Conservation (phyloP, 371 early-diverging fungal genomes). For the Basidiobolus meristosporus region DNA sequence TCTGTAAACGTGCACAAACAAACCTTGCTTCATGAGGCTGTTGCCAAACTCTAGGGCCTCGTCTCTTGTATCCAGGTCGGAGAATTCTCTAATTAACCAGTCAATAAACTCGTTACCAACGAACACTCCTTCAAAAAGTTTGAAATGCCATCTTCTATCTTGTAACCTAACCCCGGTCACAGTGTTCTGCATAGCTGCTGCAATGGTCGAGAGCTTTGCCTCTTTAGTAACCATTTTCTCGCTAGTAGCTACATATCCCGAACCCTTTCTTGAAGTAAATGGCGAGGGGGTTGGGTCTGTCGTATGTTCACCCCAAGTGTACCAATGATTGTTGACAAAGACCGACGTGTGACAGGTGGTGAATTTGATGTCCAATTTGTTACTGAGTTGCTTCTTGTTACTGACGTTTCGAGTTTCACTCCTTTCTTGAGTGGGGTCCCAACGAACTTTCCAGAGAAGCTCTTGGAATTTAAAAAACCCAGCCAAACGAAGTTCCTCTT, state of each 20-base stretch:
- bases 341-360: constrained; percentile 6
- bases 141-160: constrained; percentile 83
- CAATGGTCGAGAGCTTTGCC: constrained; percentile 37
- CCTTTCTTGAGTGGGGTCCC: constrained; percentile 7
- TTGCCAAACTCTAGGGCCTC: constrained; percentile 77
- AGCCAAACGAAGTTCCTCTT: constrained; percentile 77
- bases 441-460: constrained; percentile 38
- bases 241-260: too few species aligned
- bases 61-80: constrained; percentile 56
- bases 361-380: constrained; percentile 8
- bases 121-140: constrained; percentile 51
- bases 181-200: constrained; percentile 52
- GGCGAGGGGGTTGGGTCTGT: too few species aligned
- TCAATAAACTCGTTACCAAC: constrained; percentile 79
- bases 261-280: too few species aligned
- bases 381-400: background rate
- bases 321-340: too few species aligned
- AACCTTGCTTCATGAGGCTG: constrained; percentile 42
- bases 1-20: constrained; percentile 58
- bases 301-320: too few species aligned
- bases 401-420: background rate
- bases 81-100: constrained; percentile 68
- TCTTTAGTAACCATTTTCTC: too few species aligned
- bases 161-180: constrained; percentile 43
- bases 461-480: constrained; percentile 71